Conservation (phyloP, 345 rosid species). For the Mercurialis annua region DNA sequence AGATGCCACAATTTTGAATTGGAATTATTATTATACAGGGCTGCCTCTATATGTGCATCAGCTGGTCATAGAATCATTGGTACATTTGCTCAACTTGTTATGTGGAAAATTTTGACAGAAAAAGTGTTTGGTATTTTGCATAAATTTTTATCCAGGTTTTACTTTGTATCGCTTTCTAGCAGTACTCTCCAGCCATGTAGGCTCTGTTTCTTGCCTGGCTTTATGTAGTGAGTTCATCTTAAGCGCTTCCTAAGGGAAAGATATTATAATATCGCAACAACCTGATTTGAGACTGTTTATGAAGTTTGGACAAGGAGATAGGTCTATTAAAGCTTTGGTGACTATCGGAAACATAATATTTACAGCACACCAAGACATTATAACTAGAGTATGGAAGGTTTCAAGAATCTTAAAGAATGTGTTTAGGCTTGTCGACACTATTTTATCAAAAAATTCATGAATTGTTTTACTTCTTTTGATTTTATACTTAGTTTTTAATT, state of each 20-base stretch:
- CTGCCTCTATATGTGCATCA: too few relatives aligned
- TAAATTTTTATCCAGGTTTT: conserved; percentile 32
- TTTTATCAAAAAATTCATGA: conserved; percentile 31
- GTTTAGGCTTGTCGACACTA: conserved; percentile 27
- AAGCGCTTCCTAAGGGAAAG: conserved; percentile 91
- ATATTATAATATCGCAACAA: conserved; percentile 96
- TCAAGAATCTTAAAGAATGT: conserved; percentile 30
- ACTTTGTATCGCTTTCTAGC: conserved; percentile 55
- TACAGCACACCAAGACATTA: conserved; percentile 33
- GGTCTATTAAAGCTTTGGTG: conserved; percentile 26
- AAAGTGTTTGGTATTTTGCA: too few relatives aligned
- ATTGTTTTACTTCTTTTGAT: too few relatives aligned
- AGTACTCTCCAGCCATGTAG: conserved; percentile 68
- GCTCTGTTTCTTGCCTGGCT: conserved; percentile 84
- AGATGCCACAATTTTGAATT: too few relatives aligned
- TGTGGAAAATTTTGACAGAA: too few relatives aligned
- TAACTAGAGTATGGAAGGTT: conserved; percentile 32
- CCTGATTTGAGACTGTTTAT: conserved; percentile 85
- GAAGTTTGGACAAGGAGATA: conserved; percentile 84
- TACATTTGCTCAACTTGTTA: too few relatives aligned
- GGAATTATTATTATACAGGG: too few relatives aligned
- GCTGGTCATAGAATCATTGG: too few relatives aligned
- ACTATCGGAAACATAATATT: conserved; percentile 26
- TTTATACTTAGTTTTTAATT: too few relatives aligned
- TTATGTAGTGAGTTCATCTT: conserved; percentile 85